Evolutionary conservation across 139 green algal species (phyloP).

Genomic region (Bryopsis sp.): DNA sequence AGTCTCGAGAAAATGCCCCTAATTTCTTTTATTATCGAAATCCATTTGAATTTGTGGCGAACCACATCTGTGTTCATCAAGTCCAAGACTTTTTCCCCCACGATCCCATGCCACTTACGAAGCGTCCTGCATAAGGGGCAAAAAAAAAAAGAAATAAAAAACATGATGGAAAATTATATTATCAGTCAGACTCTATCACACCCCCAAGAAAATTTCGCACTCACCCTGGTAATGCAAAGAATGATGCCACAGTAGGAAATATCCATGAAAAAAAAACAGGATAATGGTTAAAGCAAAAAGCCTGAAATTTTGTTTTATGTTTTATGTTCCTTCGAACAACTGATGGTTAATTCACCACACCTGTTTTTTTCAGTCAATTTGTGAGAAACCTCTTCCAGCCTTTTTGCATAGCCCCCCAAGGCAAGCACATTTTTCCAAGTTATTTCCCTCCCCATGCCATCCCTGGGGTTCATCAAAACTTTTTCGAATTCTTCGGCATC

Average conservation of each 20-base stretch:
- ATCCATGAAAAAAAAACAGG: no score
- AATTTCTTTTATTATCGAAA: conserved; percentile 54
- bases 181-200: no score
- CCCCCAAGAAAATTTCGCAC: no score
- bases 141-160: no score
- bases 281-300: neutral
- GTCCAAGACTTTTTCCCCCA: neutral
- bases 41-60: conserved; percentile 41
- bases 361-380: conserved; percentile 43
- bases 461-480: conserved; percentile 59
- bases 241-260: no score
- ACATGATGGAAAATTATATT: no score
- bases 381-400: conserved; percentile 32
- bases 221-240: no score
- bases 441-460: conserved; percentile 58
- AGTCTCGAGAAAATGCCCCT: conserved; percentile 49
- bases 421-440: conserved; percentile 62
- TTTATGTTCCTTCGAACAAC: neutral
- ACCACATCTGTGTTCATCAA: conserved; percentile 63
- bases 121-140: conserved; percentile 4
- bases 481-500: conserved; percentile 68
- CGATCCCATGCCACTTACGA: neutral
- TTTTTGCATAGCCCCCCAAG: conserved; percentile 61
- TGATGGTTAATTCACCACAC: neutral
- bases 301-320: neutral